Percentiles rank a stretch among this genome's conserved stretches.
phyloP scores from a whole-genome alignment of 805 yeast species.

The Ogataea ramenticola region DNA sequence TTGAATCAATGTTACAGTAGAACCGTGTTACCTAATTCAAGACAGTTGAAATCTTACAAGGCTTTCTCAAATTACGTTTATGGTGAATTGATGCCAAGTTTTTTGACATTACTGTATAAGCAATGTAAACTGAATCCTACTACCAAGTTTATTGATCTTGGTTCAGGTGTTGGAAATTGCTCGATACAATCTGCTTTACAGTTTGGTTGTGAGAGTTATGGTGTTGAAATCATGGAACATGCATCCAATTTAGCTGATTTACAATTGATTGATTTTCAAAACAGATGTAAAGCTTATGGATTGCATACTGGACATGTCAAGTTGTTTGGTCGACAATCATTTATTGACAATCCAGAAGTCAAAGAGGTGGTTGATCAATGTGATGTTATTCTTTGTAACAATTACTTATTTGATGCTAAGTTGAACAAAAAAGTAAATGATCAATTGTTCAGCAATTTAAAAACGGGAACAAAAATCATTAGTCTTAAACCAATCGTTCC shows the following conservation, averaged over 20 bases:
- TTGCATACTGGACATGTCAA: slow-evolving; percentile 47
- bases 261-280: slow-evolving; percentile 53
- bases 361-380: slow-evolving; percentile 46
- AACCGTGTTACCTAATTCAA: slow-evolving; percentile 68
- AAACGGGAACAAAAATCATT: slow-evolving; percentile 71
- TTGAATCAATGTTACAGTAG: slow-evolving; percentile 69
- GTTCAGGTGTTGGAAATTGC: slow-evolving; percentile 94
- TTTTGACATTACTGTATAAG: slow-evolving; percentile 58
- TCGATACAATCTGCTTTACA: slow-evolving; percentile 85
- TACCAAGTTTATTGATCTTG: slow-evolving; percentile 74
- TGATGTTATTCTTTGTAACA: slow-evolving; percentile 73
- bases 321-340: slow-evolving; percentile 62
- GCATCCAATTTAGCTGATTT: slow-evolving; percentile 62
- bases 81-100: slow-evolving; percentile 81
- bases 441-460: slow-evolving; percentile 51
- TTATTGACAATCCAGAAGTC: slow-evolving; percentile 59
- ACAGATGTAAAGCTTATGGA: slow-evolving; percentile 59
- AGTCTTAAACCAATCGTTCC: slow-evolving; percentile 76
- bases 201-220: slow-evolving; percentile 77
- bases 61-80: slow-evolving; percentile 89
- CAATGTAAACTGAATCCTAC: slow-evolving; percentile 47
- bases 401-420: slow-evolving; percentile 74
- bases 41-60: slow-evolving; percentile 58
- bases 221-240: slow-evolving; percentile 83
- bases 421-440: slow-evolving; percentile 60